These are phyloP conservation scores for Trichothecium sympodiale DNA, from an alignment of 2,329 filamentous ascomycete genomes.

Conservation along the genomic window DNA sequence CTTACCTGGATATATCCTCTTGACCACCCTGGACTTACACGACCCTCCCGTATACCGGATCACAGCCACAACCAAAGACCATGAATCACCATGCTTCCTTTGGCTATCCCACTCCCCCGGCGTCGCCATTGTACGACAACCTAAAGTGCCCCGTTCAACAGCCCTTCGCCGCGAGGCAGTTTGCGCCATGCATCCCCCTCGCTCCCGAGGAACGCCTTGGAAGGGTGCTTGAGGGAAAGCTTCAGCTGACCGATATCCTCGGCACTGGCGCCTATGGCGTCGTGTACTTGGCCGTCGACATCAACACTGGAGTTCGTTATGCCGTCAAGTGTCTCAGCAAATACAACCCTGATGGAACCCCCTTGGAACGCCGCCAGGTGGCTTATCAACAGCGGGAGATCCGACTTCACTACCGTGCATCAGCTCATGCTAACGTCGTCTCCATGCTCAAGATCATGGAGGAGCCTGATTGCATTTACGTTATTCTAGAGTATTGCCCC, in stretches of 20 bases:
- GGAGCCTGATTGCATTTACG: slow-evolving; percentile 83
- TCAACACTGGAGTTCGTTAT: slow-evolving; percentile 71
- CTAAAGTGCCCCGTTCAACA: slow-evolving; percentile 32
- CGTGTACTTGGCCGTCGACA: slow-evolving; percentile 81
- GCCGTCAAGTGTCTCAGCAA: slow-evolving; percentile 97
- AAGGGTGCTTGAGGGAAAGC: slow-evolving; percentile 67
- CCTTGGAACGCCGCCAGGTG: slow-evolving; percentile 72
- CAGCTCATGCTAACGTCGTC: slow-evolving; percentile 84
- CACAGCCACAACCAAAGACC: slow-evolving; percentile 15
- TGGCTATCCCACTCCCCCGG: slow-evolving; percentile 47
- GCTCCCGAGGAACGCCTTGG: slow-evolving; percentile 79
- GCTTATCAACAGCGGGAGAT: slow-evolving; percentile 92
- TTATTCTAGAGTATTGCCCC: slow-evolving; percentile 92
- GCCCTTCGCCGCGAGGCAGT: not conserved
- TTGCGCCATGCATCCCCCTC: slow-evolving; percentile 35
- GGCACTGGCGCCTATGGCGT: slow-evolving; percentile 95
- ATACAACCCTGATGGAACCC: slow-evolving; percentile 57
- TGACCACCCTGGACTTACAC: not conserved
- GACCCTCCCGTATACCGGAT: not conserved
- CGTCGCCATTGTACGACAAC: slow-evolving; percentile 43
- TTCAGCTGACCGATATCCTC: slow-evolving; percentile 75
- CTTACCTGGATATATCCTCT: slow-evolving; percentile 6
- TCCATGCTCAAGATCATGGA: slow-evolving; percentile 91
- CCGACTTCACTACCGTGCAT: slow-evolving; percentile 78
- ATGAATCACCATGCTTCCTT: slow-evolving; percentile 49